A percentile compares a stretch with the other conserved stretches of the same genome.
These are phyloP conservation scores for Cupressus sempervirens DNA, from an alignment of 75 land plant genomes.

Conservation along the genomic window DNA sequence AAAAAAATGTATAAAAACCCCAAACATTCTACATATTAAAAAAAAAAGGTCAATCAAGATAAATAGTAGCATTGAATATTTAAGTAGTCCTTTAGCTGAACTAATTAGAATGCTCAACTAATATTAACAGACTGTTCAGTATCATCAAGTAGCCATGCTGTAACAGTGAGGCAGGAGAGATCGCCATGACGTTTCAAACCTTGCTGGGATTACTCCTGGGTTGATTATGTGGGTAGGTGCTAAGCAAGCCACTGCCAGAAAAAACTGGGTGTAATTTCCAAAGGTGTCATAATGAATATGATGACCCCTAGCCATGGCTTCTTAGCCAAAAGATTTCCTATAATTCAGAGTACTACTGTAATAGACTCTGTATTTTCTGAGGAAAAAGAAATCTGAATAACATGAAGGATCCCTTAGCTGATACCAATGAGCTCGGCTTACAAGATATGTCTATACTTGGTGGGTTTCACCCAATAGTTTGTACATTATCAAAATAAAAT, in stretches of 20 bases:
- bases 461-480: not conserved
- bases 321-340: not conserved
- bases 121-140: not conserved
- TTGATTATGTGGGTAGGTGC: not conserved
- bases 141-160: not conserved
- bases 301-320: not conserved
- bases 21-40: not conserved
- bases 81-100: not conserved
- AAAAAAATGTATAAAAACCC: not conserved
- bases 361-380: not conserved
- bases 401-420: not conserved
- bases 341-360: not conserved
- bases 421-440: not conserved
- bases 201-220: not conserved
- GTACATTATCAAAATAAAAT: not conserved
- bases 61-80: not conserved
- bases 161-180: not conserved
- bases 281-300: too few relatives aligned
- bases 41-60: not conserved
- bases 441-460: not conserved
- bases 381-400: not conserved
- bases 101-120: not conserved
- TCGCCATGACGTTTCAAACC: not conserved
- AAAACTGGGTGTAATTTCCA: not conserved
- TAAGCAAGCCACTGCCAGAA: not conserved